Conservation (phyloP, 345 rosid species). For the Eucalyptus pauciflora region DNA sequence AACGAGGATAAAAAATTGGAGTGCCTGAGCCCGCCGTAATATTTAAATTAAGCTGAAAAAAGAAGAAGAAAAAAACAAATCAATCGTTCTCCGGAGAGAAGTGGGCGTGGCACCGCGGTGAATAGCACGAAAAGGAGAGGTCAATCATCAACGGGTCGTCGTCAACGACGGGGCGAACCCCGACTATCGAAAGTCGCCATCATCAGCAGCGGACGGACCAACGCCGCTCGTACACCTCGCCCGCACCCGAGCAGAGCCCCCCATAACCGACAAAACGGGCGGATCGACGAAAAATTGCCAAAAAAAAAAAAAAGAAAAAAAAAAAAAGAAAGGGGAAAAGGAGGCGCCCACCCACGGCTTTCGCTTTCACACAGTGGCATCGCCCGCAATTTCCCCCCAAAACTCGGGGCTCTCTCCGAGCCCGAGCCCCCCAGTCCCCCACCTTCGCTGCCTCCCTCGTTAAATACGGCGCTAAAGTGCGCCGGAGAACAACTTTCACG, state of each 20-base stretch:
- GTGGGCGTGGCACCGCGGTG: not conserved
- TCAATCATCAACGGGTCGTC: not conserved
- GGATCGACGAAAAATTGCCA: not conserved
- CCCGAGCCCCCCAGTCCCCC: not conserved
- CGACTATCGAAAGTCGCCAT: not conserved
- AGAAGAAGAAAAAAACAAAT: not conserved
- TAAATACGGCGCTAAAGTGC: conserved; percentile 9
- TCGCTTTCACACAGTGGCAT: conserved; percentile 11
- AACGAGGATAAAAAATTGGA: not conserved
- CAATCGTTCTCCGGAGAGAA: not conserved
- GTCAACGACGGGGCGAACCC: not conserved
- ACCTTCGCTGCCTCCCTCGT: not conserved
- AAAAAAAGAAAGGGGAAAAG: not conserved
- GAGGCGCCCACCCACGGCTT: not conserved
- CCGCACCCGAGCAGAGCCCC: not conserved
- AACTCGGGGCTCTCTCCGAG: not conserved
- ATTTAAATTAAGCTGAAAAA: not conserved
- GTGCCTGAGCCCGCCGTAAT: not conserved
- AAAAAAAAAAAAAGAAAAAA: fast-evolving
- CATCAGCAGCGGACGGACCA: not conserved
- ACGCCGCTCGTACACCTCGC: not conserved
- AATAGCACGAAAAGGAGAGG: not conserved
- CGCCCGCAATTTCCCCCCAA: conserved; percentile 1
- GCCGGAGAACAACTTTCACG: not conserved
- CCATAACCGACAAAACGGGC: not conserved